Base-by-base conservation (phyloP, 306 rosid genomes). In the Senna tora region DNA sequence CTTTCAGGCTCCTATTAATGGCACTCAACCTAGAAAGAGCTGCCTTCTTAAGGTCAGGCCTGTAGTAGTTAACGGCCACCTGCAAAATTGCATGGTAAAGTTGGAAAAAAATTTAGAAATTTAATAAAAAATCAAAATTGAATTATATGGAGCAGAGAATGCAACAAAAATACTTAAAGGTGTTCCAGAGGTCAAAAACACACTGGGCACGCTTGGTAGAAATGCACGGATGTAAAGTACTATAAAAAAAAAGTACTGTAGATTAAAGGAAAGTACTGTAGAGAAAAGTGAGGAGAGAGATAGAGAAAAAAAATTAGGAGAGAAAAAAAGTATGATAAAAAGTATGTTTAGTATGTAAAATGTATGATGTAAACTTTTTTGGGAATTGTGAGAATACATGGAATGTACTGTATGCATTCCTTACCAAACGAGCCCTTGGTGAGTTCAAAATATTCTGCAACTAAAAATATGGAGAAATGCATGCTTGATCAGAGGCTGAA, bases 21-120 rank as follows among this genome's bases (percentile, higher is more conserved):
- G 79, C 96, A 55, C 97, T 91, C 88, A 94, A 74, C 89, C 99
- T 86, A 54, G 99, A 91, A n/a, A 91, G 88, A 39, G 96, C 93
- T 0, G 95, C 99, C 72, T 88, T 83, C 79, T 84, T 89, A 14
- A 91, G 87, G 69, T 94, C 99, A 6, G 99, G 95, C 81, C 97
- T 87, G 89, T 91, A 91, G 86, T 85, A 71, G 84, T 89, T 91
- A 49, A 75, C 77, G 17, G 81, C 90, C 9, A 94, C 96, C 99
- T 91, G 86, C 51, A 69, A 7, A 0, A 15, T 61, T 10, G 10
- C 11, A 51, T 2, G 69, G 13, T 55, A 65, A 69, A 25, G 19
- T 16, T 12, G 45, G 17, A 51, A 36, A 32, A 34, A 46, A 1
- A 28, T n/a, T n/a, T 14, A 28, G 28, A 16, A 36, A 46, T 0